phyloP scores from a whole-genome alignment of 306 rosid genomes.

The Castanospermum australe region DNA sequence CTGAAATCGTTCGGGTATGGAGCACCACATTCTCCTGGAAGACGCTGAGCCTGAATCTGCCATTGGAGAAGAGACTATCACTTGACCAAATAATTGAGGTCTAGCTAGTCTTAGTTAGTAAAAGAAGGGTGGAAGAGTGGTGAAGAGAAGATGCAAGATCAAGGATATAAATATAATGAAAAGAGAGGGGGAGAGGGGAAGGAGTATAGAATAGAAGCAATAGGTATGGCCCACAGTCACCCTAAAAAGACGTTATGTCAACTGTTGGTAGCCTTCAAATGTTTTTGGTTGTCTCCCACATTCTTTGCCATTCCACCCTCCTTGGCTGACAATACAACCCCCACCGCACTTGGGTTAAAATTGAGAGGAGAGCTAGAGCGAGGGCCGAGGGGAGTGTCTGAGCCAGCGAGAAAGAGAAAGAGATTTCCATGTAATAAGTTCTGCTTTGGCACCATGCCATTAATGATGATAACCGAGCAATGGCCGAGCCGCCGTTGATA shows the following conservation, averaged over 20 bases:
- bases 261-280: constrained; percentile 61
- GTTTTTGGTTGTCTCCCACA: constrained; percentile 87
- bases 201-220: neutral
- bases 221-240: constrained; percentile 35
- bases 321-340: constrained; percentile 52
- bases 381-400: neutral
- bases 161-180: constrained; percentile 48
- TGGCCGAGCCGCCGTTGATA: constrained; percentile 57
- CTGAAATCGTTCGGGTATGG: constrained; percentile 72
- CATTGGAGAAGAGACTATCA: constrained; percentile 33
- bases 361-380: neutral
- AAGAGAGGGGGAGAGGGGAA: constrained; percentile 10
- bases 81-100: neutral
- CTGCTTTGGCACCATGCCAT: constrained; percentile 45
- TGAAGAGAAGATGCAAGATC: constrained; percentile 40
- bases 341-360: constrained; percentile 31
- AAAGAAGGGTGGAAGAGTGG: constrained; percentile 13
- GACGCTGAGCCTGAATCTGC: constrained; percentile 57
- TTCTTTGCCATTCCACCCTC: constrained; percentile 40
- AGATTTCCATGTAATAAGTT: neutral
- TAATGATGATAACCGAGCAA: constrained; percentile 47
- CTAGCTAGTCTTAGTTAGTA: neutral
- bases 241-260: constrained; percentile 62
- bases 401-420: neutral
- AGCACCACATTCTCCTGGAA: constrained; percentile 70